These are phyloP conservation scores for Cystofilobasidium bisporidii DNA, from an alignment of 768 basidiomycete genomes.

Conservation along the genomic window DNA sequence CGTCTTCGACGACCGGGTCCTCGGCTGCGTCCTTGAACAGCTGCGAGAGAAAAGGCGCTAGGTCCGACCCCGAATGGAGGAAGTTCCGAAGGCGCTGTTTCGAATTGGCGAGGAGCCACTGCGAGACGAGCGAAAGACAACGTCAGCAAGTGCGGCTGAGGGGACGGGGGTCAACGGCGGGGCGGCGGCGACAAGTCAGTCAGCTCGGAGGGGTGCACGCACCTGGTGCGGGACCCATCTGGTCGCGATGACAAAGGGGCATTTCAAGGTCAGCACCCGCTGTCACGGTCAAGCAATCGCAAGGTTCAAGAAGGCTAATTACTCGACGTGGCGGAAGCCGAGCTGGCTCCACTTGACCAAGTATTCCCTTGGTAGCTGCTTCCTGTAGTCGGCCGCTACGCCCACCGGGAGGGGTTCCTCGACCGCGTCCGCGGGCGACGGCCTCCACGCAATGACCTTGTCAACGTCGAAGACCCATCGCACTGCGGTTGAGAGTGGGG, in stretches of 20 bases:
- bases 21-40: slow-evolving; percentile 34
- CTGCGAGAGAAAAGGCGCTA: slow-evolving; percentile 52
- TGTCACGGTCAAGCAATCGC: neutral
- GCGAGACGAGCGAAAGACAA: neutral
- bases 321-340: slow-evolving; percentile 53
- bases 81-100: slow-evolving; percentile 66
- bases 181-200: too few species aligned
- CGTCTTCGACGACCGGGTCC: slow-evolving; percentile 31
- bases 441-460: slow-evolving; percentile 84
- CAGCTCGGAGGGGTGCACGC: too few species aligned
- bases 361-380: slow-evolving; percentile 72
- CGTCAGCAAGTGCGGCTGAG: neutral
- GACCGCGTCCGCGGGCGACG: slow-evolving; percentile 57
- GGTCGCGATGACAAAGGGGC: neutral
- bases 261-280: neutral
- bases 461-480: slow-evolving; percentile 16
- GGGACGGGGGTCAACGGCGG: too few species aligned
- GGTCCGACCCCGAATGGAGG: slow-evolving; percentile 56
- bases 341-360: slow-evolving; percentile 77
- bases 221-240: slow-evolving; percentile 14
- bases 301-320: neutral
- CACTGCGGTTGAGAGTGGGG: neutral
- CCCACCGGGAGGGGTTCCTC: slow-evolving; percentile 46
- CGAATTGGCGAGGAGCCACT: slow-evolving; percentile 66
- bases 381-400: slow-evolving; percentile 50